Evolutionary conservation across 768 basidiomycete species (phyloP), one percentile per base, ranked within the genome.

Genomic region (Russula earlei): DNA sequence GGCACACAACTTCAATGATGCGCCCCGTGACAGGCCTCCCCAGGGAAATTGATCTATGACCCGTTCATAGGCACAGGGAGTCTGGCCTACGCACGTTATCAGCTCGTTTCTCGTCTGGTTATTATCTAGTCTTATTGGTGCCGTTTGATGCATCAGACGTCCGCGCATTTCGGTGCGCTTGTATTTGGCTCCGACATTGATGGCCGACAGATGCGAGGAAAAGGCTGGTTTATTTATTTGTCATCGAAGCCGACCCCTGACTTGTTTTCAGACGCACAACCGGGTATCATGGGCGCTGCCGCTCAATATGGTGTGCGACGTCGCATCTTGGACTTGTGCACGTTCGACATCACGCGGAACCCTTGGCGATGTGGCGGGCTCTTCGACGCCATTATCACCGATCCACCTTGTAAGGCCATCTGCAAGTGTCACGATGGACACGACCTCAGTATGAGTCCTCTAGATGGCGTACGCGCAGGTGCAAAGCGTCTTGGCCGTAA

Each of bases 151-250:
- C 14, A 33, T 11, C 66, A 93, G 90, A 89, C 93, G 0, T 78
- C 81, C 3, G 89, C 92, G 0, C 77, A 91, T 64, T 97, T 94
- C 62, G 96, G 96, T 2, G 85, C 93, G 0, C 69, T 82, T 25
- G 80, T 93, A 0, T 83, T 88, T 53, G 96, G 95, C 17, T 93
- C 91, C 17, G 96, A 98, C 67, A 97, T 99, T 47, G 95, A 98
- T 65, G 96, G 96, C 0, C 78, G 96, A 40, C 95, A 98, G 67
- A 94, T 98, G 87, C 76, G 92, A 57, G 96, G 96, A 17, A 95
- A 91, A 78, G 80, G 92, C 86, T 1, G 47, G 47, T n/a, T 11
- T 9, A 45, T 45, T 29, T 29, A 20, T 6, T 11, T 6, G 31
- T 6, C 7, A n/a, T 36, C 15, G 10, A 4, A 14, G 15, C 5